Evolutionary conservation across 768 basidiomycete species (phyloP).

Genomic region (Postia placenta): DNA sequence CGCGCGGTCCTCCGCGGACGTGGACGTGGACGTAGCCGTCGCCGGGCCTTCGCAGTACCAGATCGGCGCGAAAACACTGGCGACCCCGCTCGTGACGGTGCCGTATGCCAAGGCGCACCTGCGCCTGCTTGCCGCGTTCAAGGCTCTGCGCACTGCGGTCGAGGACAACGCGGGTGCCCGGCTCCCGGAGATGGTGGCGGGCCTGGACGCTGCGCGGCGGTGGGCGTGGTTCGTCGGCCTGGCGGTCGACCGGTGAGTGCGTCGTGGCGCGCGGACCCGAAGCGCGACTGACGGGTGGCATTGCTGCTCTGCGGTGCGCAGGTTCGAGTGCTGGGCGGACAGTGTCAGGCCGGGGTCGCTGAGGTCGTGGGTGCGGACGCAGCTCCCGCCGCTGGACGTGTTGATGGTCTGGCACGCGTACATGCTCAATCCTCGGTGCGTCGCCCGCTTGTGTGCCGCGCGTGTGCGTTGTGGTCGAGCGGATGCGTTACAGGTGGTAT

Average conservation of each 20-base stretch:
- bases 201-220: constrained; percentile 23
- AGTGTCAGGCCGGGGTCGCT: constrained; percentile 15
- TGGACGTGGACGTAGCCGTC: too few species aligned
- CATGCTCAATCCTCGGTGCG: constrained; percentile 32
- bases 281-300: not conserved
- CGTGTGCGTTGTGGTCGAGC: too few species aligned
- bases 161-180: constrained; percentile 23
- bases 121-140: constrained; percentile 27
- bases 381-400: constrained; percentile 33
- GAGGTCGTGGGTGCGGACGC: constrained; percentile 20
- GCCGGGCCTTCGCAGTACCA: not conserved
- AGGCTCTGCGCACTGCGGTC: constrained; percentile 22
- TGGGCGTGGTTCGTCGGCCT: constrained; percentile 37
- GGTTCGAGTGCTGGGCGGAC: constrained; percentile 31
- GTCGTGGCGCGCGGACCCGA: not conserved
- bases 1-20: too few species aligned
- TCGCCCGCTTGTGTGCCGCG: not conserved
- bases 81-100: not conserved
- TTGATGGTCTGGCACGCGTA: constrained; percentile 41
- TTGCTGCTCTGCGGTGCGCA: constrained; percentile 8
- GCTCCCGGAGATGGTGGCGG: constrained; percentile 21
- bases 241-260: constrained; percentile 31
- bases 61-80: not conserved
- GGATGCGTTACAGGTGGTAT: constrained; percentile 20
- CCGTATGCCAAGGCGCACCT: constrained; percentile 32